Percentiles rank a stretch among this genome's conserved stretches.
phyloP scores from a whole-genome alignment of 23 red algal species.

The Gracilaria vermiculophylla region DNA sequence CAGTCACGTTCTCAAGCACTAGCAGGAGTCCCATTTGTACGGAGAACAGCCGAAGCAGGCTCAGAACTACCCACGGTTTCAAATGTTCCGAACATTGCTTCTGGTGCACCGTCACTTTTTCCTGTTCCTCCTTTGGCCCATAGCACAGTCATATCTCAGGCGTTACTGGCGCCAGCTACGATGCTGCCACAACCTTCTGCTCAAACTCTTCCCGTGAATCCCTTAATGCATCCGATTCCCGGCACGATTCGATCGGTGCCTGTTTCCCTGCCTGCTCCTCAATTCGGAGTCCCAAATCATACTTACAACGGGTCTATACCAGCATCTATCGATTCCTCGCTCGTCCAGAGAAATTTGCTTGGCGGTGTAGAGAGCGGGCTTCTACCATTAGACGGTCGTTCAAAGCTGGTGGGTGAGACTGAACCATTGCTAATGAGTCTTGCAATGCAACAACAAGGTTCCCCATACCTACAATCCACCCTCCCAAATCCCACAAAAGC shows the following conservation, averaged over 20 bases:
- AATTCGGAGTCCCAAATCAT: too few relatives aligned
- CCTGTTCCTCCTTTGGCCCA: neutral
- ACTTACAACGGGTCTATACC: neutral
- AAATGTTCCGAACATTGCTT: neutral
- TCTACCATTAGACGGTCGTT: neutral
- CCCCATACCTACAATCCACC: slow-evolving; percentile 1
- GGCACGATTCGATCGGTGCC: neutral
- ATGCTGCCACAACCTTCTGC: neutral
- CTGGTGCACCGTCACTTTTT: neutral
- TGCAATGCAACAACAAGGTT: neutral
- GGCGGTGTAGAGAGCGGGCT: neutral
- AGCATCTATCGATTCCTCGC: slow-evolving; percentile 5
- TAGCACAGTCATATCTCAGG: neutral
- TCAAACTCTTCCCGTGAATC: neutral
- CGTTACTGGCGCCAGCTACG: neutral
- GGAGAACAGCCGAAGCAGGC: neutral
- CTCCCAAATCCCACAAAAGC: slow-evolving; percentile 29
- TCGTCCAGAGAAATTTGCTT: neutral
- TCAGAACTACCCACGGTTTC: neutral
- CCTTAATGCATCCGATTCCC: neutral
- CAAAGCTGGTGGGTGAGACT: neutral
- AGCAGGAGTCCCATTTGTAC: neutral
- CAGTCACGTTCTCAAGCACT: neutral
- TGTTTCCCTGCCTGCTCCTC: neutral
- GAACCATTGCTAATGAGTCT: slow-evolving; percentile 33